Conservation (phyloP, 257 asterid species). For the Primulina eburnea region DNA sequence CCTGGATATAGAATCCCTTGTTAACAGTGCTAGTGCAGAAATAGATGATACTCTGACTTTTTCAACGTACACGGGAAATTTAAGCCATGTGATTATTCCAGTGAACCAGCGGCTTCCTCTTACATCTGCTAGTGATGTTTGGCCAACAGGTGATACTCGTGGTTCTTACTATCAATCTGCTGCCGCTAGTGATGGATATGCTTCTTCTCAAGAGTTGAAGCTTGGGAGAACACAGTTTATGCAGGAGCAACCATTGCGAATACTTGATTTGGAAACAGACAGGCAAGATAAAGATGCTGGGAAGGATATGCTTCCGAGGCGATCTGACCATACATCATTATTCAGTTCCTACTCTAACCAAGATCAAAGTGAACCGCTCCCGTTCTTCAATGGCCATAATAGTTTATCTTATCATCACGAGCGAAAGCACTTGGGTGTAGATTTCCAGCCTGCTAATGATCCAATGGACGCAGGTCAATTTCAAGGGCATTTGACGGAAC, state of each 20-base stretch:
- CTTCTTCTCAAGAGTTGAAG: constrained; percentile 52
- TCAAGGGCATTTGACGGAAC: constrained; percentile 54
- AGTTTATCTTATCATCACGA: constrained; percentile 49
- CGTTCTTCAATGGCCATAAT: constrained; percentile 55
- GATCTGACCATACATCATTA: constrained; percentile 43
- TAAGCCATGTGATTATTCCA: constrained; percentile 42
- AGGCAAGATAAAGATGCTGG: constrained; percentile 42
- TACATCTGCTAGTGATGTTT: constrained; percentile 46
- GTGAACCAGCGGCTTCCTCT: constrained; percentile 37
- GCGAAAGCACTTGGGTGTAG: constrained; percentile 51
- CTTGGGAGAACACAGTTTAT: constrained; percentile 56
- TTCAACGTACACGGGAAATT: constrained; percentile 44
- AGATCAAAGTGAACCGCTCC: constrained; percentile 54
- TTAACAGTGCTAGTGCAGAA: constrained; percentile 34
- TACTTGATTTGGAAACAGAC: constrained; percentile 41
- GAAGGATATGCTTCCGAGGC: constrained; percentile 48
- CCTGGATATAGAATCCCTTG: constrained; percentile 41
- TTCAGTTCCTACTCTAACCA: constrained; percentile 49
- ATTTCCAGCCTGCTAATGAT: constrained; percentile 47
- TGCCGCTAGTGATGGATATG: constrained; percentile 46
- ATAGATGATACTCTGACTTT: constrained; percentile 38
- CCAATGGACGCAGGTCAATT: constrained; percentile 53
- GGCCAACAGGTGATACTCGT: constrained; percentile 63
- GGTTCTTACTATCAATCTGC: constrained; percentile 50
- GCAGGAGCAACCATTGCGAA: constrained; percentile 44